These are phyloP conservation scores for Dunaliella primolecta DNA, from an alignment of 139 green algal genomes.

Conservation along the genomic window DNA sequence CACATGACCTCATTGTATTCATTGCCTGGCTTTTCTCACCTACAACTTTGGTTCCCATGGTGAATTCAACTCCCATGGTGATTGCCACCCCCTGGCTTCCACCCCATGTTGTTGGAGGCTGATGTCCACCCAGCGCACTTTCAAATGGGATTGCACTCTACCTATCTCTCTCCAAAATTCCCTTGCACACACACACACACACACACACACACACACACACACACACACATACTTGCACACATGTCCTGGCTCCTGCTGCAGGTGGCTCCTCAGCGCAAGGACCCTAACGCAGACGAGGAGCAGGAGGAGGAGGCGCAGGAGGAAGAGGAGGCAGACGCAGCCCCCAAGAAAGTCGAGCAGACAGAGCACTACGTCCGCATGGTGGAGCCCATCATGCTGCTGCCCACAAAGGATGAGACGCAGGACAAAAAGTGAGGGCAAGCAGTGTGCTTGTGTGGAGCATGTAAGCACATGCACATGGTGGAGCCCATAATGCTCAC, in stretches of 20 bases:
- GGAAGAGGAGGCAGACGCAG: not conserved
- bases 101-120: too few species aligned
- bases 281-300: not conserved
- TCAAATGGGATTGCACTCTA: too few species aligned
- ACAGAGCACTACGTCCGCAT: conserved; percentile 25
- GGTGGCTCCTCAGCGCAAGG: not conserved
- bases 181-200: not conserved
- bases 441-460: not conserved
- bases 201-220: not conserved
- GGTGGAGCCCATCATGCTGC: conserved; percentile 20
- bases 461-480: not conserved
- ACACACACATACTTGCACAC: too few species aligned
- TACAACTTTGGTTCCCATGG: too few species aligned
- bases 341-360: not conserved
- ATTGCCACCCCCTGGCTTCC: too few species aligned
- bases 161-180: too few species aligned
- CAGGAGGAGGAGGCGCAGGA: not conserved
- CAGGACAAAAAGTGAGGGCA: not conserved
- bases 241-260: not conserved
- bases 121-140: too few species aligned
- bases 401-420: not conserved
- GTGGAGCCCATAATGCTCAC: not conserved
- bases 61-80: too few species aligned
- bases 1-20: too few species aligned
- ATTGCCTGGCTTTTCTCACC: too few species aligned